Percentiles rank a stretch among this genome's conserved stretches.
These are phyloP conservation scores for Plantago elongata DNA, from an alignment of 257 asterid species.

Conservation along the genomic window DNA sequence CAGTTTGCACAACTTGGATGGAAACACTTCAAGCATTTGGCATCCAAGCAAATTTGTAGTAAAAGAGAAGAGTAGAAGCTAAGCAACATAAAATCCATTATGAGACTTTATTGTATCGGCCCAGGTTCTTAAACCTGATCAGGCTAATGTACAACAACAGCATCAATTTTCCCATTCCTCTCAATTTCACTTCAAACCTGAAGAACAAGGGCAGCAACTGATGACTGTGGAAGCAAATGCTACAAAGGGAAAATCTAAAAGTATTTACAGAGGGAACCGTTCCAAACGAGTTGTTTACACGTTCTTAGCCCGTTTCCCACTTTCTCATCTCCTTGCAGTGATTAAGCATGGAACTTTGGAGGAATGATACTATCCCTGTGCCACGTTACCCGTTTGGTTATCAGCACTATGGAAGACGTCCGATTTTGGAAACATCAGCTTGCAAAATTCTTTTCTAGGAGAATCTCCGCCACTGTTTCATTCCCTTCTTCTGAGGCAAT, in stretches of 20 bases:
- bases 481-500: conserved; percentile 75
- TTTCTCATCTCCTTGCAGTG: conserved; percentile 15
- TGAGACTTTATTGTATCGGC: conserved; percentile 7
- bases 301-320: conserved; percentile 11
- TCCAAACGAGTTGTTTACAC: conserved; percentile 32
- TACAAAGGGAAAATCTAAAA: conserved; percentile 20
- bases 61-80: too few species aligned
- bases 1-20: too few species aligned
- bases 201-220: conserved; percentile 20
- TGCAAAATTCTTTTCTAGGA: conserved; percentile 40
- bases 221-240: conserved; percentile 13
- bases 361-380: neutral
- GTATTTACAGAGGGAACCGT: conserved; percentile 40
- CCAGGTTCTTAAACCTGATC: neutral
- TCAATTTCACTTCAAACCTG: conserved; percentile 23
- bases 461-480: conserved; percentile 79
- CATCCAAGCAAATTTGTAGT: too few species aligned
- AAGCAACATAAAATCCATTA: neutral
- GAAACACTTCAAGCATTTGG: neutral
- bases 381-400: neutral
- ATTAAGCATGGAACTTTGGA: neutral
- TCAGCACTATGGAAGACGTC: conserved; percentile 6
- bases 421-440: conserved; percentile 2
- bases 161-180: conserved; percentile 29
- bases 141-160: conserved; percentile 36